Base-by-base conservation (phyloP, 257 asterid species). In the Ligustrum vulgare region DNA sequence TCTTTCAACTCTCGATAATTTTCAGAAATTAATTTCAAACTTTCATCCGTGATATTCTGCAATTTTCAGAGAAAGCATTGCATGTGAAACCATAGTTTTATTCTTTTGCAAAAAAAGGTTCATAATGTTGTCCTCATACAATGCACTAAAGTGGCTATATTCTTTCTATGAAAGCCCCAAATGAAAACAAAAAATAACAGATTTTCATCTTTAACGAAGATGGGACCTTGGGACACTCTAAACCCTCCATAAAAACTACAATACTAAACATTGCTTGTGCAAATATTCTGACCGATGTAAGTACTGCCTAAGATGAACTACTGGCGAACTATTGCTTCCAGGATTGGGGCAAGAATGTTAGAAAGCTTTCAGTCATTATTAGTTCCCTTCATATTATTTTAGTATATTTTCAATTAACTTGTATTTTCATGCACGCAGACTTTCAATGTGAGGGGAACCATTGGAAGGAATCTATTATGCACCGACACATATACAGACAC, bases 21-120 rank as follows among this genome's bases (percentile, higher is more conserved):
- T 75, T 87, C 88, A 54, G 97, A 87, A 86, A 92, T 86, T 78
- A 90, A 74, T 77, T 77, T 84, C 83, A 91, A 78, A 78, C 93
- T 77, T 75, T 86, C 84, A 82, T 94, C 98, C 10, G 96, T 89
- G 82, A 92, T 71, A 73, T 86, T 90, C 99, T 94, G 94, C 79
- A 81, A 71, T 71, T 73, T 60, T 64, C 66, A 67, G 82, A 78
- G 71, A 73, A 77, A 81, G 69, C 75, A 81, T 54, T 73, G 73
- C 34, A 60, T 62, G 76, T 78, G 69, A 82, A 81, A 81, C 31
- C n/a, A 63, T 23, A 66, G 77, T 74, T 68, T 75, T 62, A 82
- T 77, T 56, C 10, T 56, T 56, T 8, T 56, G 15, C 32, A 56
- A 56, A 56, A 56, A 28, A 56, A 8, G 64, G 15, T 20, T n/a